phyloP scores from a whole-genome alignment of 164 flowering plant genomes.

The Kalanchoe fedtschenkoi region DNA sequence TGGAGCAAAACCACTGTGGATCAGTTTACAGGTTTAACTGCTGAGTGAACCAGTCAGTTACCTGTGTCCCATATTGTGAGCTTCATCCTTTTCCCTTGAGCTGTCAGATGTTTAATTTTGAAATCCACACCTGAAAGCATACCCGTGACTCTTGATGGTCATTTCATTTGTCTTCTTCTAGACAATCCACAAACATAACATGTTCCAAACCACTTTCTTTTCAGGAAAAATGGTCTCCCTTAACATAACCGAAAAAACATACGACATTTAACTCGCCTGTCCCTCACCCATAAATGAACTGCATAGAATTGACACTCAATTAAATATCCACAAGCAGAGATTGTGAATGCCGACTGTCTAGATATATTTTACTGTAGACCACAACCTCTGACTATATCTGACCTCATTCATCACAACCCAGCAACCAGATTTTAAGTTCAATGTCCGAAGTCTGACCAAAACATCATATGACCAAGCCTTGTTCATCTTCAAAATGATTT shows the following conservation, averaged over 20 bases:
- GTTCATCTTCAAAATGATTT: background rate
- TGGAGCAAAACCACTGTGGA: background rate
- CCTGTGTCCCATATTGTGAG: slow-evolving; percentile 92
- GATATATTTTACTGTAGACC: background rate
- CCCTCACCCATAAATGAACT: background rate
- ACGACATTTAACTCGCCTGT: too few relatives aligned
- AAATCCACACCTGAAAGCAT: slow-evolving; percentile 53
- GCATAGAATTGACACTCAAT: background rate
- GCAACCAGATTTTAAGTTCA: background rate
- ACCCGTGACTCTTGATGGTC: background rate
- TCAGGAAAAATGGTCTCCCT: too few relatives aligned
- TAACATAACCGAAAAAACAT: too few relatives aligned
- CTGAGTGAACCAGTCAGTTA: slow-evolving; percentile 11
- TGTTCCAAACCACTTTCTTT: background rate
- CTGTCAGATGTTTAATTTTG: slow-evolving; percentile 46
- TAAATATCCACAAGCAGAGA: background rate
- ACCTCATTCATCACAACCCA: background rate
- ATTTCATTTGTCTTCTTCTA: background rate
- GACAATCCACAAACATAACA: background rate
- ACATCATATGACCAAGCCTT: background rate
- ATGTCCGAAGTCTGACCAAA: background rate
- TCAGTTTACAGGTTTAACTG: background rate
- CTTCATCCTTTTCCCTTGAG: slow-evolving; percentile 58
- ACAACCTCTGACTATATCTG: background rate
- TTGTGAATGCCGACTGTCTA: background rate